Evolutionary conservation across 176 grass and related monocot species (phyloP).

Genomic region (Themeda triandra): DNA sequence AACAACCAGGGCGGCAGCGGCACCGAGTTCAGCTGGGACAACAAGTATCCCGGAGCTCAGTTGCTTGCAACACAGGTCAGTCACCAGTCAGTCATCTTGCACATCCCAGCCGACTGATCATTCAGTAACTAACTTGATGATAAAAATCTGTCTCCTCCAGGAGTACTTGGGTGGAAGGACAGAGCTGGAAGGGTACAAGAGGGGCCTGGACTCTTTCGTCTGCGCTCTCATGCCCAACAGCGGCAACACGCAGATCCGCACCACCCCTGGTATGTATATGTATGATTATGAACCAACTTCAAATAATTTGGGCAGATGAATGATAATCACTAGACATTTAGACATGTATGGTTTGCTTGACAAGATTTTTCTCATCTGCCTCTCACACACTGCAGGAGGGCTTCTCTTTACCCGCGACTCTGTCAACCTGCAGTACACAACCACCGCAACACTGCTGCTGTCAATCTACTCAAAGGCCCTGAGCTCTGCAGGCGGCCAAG

Average conservation of each 20-base stretch:
- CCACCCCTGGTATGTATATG: slow-evolving; percentile 31
- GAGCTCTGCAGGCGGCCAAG: neutral
- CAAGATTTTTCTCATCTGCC: neutral
- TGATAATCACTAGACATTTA: too few relatives aligned
- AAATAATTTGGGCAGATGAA: too few relatives aligned
- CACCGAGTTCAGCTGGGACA: slow-evolving; percentile 62
- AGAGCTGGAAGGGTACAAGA: slow-evolving; percentile 50
- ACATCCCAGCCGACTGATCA: neutral
- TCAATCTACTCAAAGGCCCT: slow-evolving; percentile 51
- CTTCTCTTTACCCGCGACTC: slow-evolving; percentile 51
- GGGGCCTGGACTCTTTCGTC: slow-evolving; percentile 46
- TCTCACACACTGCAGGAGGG: slow-evolving; percentile 27
- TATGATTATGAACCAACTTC: too few relatives aligned
- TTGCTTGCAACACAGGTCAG: slow-evolving; percentile 44
- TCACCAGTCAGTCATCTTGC: neutral
- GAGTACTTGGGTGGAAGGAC: slow-evolving; percentile 56
- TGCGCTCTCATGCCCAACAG: slow-evolving; percentile 57
- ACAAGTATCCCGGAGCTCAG: slow-evolving; percentile 59
- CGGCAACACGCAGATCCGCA: slow-evolving; percentile 44
- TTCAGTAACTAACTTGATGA: neutral
- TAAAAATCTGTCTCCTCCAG: slow-evolving; percentile 8
- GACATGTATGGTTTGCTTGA: too few relatives aligned
- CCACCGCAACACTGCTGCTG: slow-evolving; percentile 25
- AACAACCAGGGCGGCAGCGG: slow-evolving; percentile 33
- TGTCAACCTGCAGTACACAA: slow-evolving; percentile 51